Percentiles rank a stretch among this genome's conserved stretches.
phyloP scores from a whole-genome alignment of 495 filamentous ascomycete species.

The Letharia columbiana region DNA sequence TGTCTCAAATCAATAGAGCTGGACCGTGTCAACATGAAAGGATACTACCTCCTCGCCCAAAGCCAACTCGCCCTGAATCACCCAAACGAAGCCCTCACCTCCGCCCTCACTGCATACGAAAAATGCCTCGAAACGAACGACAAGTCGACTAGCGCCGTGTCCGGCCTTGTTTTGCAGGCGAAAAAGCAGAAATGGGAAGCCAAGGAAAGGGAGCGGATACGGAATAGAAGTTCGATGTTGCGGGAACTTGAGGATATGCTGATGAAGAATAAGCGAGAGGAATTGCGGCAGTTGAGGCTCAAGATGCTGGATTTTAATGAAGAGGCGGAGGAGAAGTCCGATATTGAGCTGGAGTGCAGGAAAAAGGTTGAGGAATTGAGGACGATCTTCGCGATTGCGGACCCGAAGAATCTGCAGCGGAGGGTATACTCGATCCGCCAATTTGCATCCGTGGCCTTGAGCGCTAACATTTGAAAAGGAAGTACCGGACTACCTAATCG shows the following conservation, averaged over 20 bases:
- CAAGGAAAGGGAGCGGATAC: conserved; percentile 41
- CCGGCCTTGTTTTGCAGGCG: conserved; percentile 58
- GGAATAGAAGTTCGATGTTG: conserved; percentile 41
- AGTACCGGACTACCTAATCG: conserved; percentile 81
- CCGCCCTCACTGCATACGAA: conserved; percentile 65
- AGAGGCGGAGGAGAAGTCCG: conserved; percentile 42
- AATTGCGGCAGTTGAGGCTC: conserved; percentile 41
- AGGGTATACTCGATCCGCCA: conserved; percentile 35
- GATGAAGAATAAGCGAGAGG: conserved; percentile 34
- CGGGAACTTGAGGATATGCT: conserved; percentile 44
- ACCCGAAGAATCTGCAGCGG: conserved; percentile 41
- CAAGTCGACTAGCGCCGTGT: conserved; percentile 55
- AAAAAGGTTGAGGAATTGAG: conserved; percentile 52
- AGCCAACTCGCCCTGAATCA: conserved; percentile 67
- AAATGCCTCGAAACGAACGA: conserved; percentile 53
- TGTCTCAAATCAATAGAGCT: conserved; percentile 66
- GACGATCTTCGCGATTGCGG: conserved; percentile 53
- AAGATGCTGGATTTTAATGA: conserved; percentile 37
- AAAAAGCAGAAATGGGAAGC: conserved; percentile 59
- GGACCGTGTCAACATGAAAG: conserved; percentile 63
- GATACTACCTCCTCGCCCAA: conserved; percentile 73
- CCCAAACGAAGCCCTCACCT: conserved; percentile 63
- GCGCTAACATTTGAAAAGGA: conserved; percentile 34
- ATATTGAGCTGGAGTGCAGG: conserved; percentile 42
- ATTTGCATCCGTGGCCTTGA: neutral